Percentiles rank a stretch among this genome's conserved stretches.
These are phyloP conservation scores for Vanderwaltozyma yarrowii DNA, from an alignment of 805 yeast genomes.

Conservation along the genomic window DNA sequence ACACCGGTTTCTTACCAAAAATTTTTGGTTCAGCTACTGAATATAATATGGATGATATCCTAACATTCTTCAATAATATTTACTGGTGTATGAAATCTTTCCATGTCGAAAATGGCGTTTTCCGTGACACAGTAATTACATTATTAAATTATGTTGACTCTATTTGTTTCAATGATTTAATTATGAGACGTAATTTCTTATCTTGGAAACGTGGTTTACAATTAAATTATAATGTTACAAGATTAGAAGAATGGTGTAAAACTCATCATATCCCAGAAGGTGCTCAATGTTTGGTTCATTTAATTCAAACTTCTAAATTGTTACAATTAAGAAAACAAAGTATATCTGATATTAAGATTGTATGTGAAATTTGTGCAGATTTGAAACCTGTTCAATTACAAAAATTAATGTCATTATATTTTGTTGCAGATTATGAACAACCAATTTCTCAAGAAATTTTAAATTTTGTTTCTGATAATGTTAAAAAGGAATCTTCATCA, in stretches of 20 bases:
- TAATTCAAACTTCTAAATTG: slow-evolving; percentile 87
- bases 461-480: slow-evolving; percentile 70
- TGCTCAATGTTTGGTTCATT: slow-evolving; percentile 68
- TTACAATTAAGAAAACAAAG: slow-evolving; percentile 86
- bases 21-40: slow-evolving; percentile 63
- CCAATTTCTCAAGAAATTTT: slow-evolving; percentile 79
- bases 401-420: slow-evolving; percentile 78
- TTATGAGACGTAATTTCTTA: slow-evolving; percentile 87
- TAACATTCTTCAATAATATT: slow-evolving; percentile 80
- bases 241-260: slow-evolving; percentile 98
- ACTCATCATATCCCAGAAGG: slow-evolving; percentile 86
- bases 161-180: slow-evolving; percentile 85
- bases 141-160: slow-evolving; percentile 82
- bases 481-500: slow-evolving; percentile 36
- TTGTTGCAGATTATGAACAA: slow-evolving; percentile 87
- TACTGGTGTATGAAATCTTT: slow-evolving; percentile 90
- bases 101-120: slow-evolving; percentile 74
- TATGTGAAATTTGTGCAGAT: slow-evolving; percentile 90
- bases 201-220: slow-evolving; percentile 98
- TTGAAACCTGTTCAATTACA: slow-evolving; percentile 94
- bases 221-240: slow-evolving; percentile 89
- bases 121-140: slow-evolving; percentile 76
- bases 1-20: slow-evolving; percentile 68
- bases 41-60: slow-evolving; percentile 88
- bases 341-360: slow-evolving; percentile 78